These are phyloP conservation scores for Penicillium chermesinum DNA, from an alignment of 495 filamentous ascomycete genomes.

Conservation along the genomic window DNA sequence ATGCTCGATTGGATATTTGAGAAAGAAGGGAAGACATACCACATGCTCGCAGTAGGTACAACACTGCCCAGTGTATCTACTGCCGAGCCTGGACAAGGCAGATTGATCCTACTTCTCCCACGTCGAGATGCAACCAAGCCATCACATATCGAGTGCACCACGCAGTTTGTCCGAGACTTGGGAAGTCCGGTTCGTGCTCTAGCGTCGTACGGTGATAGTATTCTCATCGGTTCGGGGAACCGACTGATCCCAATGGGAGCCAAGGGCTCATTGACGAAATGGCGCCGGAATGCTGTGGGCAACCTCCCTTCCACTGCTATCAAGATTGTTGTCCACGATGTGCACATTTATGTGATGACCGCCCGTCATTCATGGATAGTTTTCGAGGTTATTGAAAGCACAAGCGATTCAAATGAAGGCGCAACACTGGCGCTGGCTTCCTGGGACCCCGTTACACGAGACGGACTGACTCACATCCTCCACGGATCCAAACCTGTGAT, in stretches of 20 bases:
- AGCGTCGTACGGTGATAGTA: constrained; percentile 34
- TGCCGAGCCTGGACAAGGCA: not conserved
- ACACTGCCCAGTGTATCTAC: not conserved
- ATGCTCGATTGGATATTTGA: constrained; percentile 47
- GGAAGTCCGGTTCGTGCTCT: constrained; percentile 40
- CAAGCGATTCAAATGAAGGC: constrained; percentile 2
- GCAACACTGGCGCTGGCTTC: constrained; percentile 28
- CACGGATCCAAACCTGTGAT: constrained; percentile 17
- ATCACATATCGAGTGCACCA: constrained; percentile 27
- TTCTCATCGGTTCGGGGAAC: constrained; percentile 38
- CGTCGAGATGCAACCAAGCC: constrained; percentile 21
- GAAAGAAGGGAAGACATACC: constrained; percentile 36
- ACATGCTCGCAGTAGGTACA: constrained; percentile 45
- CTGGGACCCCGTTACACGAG: constrained; percentile 29
- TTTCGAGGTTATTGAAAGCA: constrained; percentile 21
- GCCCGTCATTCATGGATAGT: constrained; percentile 38
- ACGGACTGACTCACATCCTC: constrained; percentile 37
- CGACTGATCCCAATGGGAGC: constrained; percentile 33
- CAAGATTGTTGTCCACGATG: constrained; percentile 35
- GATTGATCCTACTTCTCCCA: not conserved
- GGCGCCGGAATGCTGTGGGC: constrained; percentile 25
- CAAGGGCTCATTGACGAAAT: constrained; percentile 27
- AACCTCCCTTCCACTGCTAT: constrained; percentile 38
- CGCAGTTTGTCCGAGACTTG: constrained; percentile 23
- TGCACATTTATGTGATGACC: constrained; percentile 42